Percentiles rank a stretch among this genome's conserved stretches.
Evolutionary conservation across 129 eudicot species (phyloP).

Genomic region (Ambrosia trifida): DNA sequence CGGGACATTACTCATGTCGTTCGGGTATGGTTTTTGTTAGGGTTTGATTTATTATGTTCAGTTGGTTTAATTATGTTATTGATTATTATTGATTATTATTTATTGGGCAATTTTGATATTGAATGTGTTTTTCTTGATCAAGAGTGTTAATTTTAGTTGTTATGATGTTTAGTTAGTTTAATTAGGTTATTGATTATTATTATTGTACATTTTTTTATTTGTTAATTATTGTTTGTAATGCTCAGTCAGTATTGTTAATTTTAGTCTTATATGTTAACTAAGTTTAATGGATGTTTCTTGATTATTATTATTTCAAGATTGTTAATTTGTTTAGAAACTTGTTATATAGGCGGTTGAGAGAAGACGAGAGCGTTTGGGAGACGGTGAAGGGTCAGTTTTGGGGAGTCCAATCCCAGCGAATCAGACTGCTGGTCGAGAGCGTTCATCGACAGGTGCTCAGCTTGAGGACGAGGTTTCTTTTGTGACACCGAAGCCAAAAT

Average conservation of each 20-base stretch:
- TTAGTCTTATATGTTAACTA: no score
- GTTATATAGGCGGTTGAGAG: conserved; percentile 67
- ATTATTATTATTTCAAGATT: neutral
- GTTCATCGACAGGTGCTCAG: conserved; percentile 51
- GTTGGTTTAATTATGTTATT: neutral
- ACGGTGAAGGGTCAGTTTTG: conserved; percentile 42
- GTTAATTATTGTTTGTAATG: no score
- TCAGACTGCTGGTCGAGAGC: conserved; percentile 34
- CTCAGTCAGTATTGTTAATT: no score
- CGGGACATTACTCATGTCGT: conserved; percentile 63
- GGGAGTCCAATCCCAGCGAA: conserved; percentile 48
- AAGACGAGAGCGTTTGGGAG: conserved; percentile 60
- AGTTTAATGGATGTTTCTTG: no score
- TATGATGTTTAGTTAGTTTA: neutral
- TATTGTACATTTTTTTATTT: neutral
- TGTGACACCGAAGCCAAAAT: conserved; percentile 48
- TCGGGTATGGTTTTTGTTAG: conserved; percentile 42
- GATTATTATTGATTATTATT: neutral
- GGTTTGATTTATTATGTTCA: neutral
- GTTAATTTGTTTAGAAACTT: neutral
- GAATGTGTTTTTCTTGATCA: conserved; percentile 5
- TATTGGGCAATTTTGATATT: neutral
- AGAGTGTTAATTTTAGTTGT: neutral
- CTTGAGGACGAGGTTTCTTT: conserved; percentile 58
- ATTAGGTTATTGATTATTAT: neutral